These are phyloP conservation scores for Hirsutella minnesotensis DNA, from an alignment of 2,329 filamentous ascomycete species.

Conservation along the genomic window DNA sequence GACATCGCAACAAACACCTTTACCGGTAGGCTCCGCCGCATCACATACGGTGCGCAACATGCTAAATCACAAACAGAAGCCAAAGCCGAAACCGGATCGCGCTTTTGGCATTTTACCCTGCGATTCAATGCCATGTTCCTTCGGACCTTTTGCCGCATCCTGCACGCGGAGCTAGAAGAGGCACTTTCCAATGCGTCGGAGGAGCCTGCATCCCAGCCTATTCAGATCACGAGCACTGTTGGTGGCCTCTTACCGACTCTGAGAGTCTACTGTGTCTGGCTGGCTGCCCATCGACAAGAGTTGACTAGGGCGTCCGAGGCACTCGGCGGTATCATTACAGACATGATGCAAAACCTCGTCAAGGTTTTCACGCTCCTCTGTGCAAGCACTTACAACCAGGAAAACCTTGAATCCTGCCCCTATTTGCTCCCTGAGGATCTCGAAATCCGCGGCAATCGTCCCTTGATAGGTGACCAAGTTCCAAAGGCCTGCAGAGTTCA, in stretches of 20 bases:
- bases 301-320: conserved; percentile 32
- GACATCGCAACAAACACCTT: conserved; percentile 42
- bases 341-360: conserved; percentile 34
- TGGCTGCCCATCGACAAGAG: conserved; percentile 33
- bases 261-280: conserved; percentile 43
- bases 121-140: conserved; percentile 71
- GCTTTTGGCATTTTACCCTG: conserved; percentile 53
- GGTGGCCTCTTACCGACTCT: conserved; percentile 37
- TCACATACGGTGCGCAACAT: background rate
- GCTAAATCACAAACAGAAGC: conserved; percentile 24
- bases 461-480: conserved; percentile 25
- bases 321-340: conserved; percentile 31
- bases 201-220: conserved; percentile 10
- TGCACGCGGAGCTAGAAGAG: conserved; percentile 53
- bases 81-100: conserved; percentile 30
- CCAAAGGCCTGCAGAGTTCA: conserved; percentile 27
- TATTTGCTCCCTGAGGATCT: conserved; percentile 43
- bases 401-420: conserved; percentile 25
- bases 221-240: conserved; percentile 23
- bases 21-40: conserved; percentile 17
- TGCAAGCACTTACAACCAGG: conserved; percentile 26
- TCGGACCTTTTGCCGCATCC: conserved; percentile 55
- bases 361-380: conserved; percentile 37
- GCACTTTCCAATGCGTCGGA: conserved; percentile 8
- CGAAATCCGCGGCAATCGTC: conserved; percentile 30